Evolutionary conservation across 208 protist species (phyloP).

Genomic region (Acanthamoeba culbertsoni): DNA sequence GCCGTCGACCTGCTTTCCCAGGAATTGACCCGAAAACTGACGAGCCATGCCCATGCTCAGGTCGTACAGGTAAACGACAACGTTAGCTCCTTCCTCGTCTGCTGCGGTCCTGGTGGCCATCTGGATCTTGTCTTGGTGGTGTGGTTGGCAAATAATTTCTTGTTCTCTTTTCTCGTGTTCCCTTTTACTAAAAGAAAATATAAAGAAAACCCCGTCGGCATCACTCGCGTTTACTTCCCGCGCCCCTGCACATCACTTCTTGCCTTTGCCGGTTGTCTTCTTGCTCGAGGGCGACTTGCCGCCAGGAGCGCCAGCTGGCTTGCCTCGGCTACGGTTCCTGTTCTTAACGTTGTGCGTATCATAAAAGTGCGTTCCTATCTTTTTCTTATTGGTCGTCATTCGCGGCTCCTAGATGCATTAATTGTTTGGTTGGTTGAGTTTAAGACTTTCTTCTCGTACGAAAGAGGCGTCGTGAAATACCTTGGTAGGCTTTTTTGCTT

Average conservation of each 20-base stretch:
- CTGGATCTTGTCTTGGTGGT: neutral
- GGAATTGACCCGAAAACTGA: slow-evolving; percentile 49
- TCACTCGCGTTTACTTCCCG: too few relatives aligned
- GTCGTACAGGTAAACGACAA: slow-evolving; percentile 46
- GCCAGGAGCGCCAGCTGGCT: neutral
- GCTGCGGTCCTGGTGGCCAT: neutral
- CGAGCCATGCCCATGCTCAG: slow-evolving; percentile 46
- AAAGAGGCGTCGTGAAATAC: neutral
- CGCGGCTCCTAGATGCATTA: slow-evolving; percentile 58
- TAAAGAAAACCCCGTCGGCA: too few relatives aligned
- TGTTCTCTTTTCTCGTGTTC: too few relatives aligned
- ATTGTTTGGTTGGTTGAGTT: neutral
- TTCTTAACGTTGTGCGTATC: slow-evolving; percentile 77
- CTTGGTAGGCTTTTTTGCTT: neutral
- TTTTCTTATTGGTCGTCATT: slow-evolving; percentile 76
- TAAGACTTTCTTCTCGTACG: too few relatives aligned
- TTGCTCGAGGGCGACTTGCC: neutral
- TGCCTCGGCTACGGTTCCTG: slow-evolving; percentile 57
- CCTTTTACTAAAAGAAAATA: too few relatives aligned
- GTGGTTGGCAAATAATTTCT: too few relatives aligned
- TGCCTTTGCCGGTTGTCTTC: neutral
- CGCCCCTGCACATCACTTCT: too few relatives aligned
- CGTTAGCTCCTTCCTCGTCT: neutral
- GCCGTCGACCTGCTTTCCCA: slow-evolving; percentile 57
- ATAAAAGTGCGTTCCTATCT: slow-evolving; percentile 74